Evolutionary conservation across 2,329 filamentous ascomycete species (phyloP), one percentile per base, ranked within the genome.

Genomic region (Ceratocystis harringtonii): DNA sequence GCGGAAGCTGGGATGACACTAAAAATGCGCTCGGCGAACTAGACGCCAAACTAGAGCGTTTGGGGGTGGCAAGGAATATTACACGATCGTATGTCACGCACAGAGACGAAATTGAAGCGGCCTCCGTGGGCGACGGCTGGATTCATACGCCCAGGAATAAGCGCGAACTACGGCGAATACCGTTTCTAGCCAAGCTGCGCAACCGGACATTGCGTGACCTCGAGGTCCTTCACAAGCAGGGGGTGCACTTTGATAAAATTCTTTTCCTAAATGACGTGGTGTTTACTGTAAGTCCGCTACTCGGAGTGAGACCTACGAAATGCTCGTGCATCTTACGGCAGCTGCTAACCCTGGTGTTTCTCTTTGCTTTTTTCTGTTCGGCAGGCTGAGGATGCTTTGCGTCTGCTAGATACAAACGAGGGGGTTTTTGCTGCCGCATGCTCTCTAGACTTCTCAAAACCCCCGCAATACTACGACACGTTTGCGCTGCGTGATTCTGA

Each of bases 1-100:
- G 83, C 70, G 86, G 86, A 4, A 87, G 84, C 71, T 84, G 81
- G 76, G 87, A 90, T 71, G 77, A 84, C 66, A 88, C 82, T 19
- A 89, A 89, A 72, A 79, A 76, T 17, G 81, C 81, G 5, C 74
- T 90, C 69, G 74, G 72, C 25, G 77, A 81, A 28, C 75, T 90
- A 32, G 84, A 87, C 66, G 69, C 68, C 1, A 73, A 80, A 65
- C 75, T 89, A 8, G 80, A 77, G 7, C 71, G 72, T 12, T 70
- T 82, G 17, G 78, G 80, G 1, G 80, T 88, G 1, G 73, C 76
- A 50, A 78, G 80, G 32, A 81, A 76, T 32, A 79, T 89, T 28
- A 76, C 81, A 2, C 71, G 86, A 5, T 84, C 84, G n/a, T 74
- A 81, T 5, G 76, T 78, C 2, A 85, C 83, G 5, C 84, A 87